Evolutionary conservation across 495 filamentous ascomycete genomes (phyloP), one percentile per base, ranked within the genome.

Genomic region (Hypoxylon perforatum): DNA sequence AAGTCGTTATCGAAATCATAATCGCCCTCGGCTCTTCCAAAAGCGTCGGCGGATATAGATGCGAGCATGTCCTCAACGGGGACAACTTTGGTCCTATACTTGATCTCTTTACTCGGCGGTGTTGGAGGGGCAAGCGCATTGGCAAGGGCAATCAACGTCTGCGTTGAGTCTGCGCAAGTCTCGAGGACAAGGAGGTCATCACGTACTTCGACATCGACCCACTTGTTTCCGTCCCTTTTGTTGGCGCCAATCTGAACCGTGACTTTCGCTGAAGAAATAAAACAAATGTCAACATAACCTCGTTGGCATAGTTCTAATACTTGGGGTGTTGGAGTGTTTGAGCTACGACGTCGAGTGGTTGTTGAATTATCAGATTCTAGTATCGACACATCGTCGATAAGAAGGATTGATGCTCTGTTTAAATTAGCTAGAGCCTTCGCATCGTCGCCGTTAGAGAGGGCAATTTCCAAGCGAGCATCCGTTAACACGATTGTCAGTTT

Each of bases 121-220:
- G 86, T 85, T 2, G 96, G 95, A 19, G 94, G 95, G 10, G 87
- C 87, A 4, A 99, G 83, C 0, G 89, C 93, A 70, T 91, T 92
- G 39, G 95, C 73, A 58, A 95, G 85, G 14, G 83, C 87, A 50
- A 96, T 88, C 2, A 99, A 84, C 0, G 96, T 98, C 70, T 97
- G 93, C 0, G 95, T 98, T 9, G 96, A 98, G 76, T 99, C 96
- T 14, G 96, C 95, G 72, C 96, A 98, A 3, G 93, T 92, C 73
- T 99, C 96, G 14, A 99, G 81, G 19, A 99, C 88, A 23, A 98
- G 81, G 1, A 99, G 81, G 71, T 95, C 91, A 72, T 96, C 92
- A 41, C 85, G 86, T 8, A 97, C 67, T 61, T 97, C 91, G 2
- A 97, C 84, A 67, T 95, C 92, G 9, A 96, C 74, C 35, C 86